phyloP scores from a whole-genome alignment of 495 filamentous ascomycete species.

The Sphaerosporella brunnea region DNA sequence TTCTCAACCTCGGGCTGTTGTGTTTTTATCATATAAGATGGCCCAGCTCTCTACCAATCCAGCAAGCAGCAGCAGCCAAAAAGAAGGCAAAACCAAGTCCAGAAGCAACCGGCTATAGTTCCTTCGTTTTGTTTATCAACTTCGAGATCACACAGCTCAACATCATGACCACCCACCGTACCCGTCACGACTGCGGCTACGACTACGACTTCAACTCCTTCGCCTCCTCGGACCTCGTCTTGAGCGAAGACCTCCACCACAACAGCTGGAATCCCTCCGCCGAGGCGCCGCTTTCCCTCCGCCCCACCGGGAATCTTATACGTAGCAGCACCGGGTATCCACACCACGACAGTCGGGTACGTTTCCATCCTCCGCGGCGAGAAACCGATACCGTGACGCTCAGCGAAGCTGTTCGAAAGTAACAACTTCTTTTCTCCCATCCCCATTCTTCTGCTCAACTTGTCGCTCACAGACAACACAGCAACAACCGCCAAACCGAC shows the following conservation, averaged over 20 bases:
- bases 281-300: not conserved
- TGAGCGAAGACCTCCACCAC: not conserved
- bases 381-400: not conserved
- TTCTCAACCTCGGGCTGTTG: not conserved
- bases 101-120: not conserved
- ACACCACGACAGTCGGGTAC: not conserved
- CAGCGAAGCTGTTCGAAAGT: not conserved
- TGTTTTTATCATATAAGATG: not conserved
- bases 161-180: not conserved
- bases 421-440: not conserved
- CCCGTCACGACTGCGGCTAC: not conserved
- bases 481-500: constrained; percentile 11
- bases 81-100: not conserved
- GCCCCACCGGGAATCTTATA: not conserved
- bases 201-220: not conserved
- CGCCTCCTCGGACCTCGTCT: not conserved
- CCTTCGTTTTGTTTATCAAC: no score
- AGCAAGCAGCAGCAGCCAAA: not conserved
- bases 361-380: not conserved
- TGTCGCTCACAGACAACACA: not conserved
- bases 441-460: not conserved
- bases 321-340: not conserved
- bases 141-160: no score
- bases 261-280: not conserved
- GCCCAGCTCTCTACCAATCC: not conserved